These are phyloP conservation scores for Neospermospora avenae DNA, from an alignment of 2,329 filamentous ascomycete genomes.

Conservation along the genomic window DNA sequence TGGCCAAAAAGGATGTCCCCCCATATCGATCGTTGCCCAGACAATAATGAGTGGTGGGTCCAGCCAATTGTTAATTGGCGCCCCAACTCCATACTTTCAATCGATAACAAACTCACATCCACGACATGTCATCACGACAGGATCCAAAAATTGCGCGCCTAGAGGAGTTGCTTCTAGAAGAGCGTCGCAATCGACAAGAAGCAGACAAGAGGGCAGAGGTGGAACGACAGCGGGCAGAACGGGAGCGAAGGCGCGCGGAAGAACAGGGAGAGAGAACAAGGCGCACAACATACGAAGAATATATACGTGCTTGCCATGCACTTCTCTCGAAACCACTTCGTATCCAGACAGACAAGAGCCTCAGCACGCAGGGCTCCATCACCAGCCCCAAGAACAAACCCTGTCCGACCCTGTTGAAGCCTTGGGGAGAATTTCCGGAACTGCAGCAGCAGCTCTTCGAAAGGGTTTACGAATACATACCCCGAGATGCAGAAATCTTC, in stretches of 20 bases:
- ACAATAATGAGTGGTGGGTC: neutral
- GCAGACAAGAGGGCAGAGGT: slow-evolving; percentile 5
- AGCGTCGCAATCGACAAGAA: neutral
- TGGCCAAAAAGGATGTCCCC: neutral
- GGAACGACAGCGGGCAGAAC: slow-evolving; percentile 1
- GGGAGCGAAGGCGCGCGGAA: slow-evolving; percentile 17
- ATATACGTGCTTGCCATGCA: slow-evolving; percentile 22
- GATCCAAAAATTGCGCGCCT: neutral
- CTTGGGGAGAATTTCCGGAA: slow-evolving; percentile 23
- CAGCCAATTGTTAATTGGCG: neutral
- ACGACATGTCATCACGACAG: neutral
- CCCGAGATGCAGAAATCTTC: slow-evolving; percentile 19
- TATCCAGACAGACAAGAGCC: slow-evolving; percentile 28
- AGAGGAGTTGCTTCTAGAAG: neutral
- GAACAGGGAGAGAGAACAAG: slow-evolving; percentile 14
- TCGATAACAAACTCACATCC: neutral
- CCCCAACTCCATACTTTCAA: neutral
- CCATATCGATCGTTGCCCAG: neutral
- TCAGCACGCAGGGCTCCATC: slow-evolving; percentile 26
- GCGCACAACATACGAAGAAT: slow-evolving; percentile 24
- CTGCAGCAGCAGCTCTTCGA: slow-evolving; percentile 21
- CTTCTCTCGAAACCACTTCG: slow-evolving; percentile 24
- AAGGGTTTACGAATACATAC: slow-evolving; percentile 22
- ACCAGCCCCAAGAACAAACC: slow-evolving; percentile 25
- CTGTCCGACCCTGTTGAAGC: slow-evolving; percentile 24